Percentiles rank a stretch among this genome's conserved stretches.
Evolutionary conservation across 2,329 filamentous ascomycete genomes (phyloP).

Genomic region (Hymenoscyphus linearis): DNA sequence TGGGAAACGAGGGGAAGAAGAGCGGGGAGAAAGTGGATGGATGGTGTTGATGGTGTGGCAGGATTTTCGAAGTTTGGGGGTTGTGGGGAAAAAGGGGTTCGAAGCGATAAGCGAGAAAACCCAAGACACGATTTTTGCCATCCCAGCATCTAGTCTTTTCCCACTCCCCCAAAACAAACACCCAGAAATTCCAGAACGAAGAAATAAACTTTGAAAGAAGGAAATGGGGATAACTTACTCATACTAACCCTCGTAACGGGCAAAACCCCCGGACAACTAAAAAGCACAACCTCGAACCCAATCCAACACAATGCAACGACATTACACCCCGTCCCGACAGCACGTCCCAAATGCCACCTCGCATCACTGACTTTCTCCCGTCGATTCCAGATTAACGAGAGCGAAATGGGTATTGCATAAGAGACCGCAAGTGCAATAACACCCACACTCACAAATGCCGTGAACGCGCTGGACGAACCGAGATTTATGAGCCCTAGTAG

Average conservation of each 20-base stretch:
- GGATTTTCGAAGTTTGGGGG: too few relatives aligned
- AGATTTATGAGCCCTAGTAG: constrained; percentile 67
- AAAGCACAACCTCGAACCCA: constrained; percentile 55
- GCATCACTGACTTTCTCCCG: constrained; percentile 43
- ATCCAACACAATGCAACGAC: constrained; percentile 52
- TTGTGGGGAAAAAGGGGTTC: too few relatives aligned
- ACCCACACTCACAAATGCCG: constrained; percentile 64
- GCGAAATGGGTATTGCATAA: constrained; percentile 67
- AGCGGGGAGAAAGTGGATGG: not conserved
- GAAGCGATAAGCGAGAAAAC: too few relatives aligned
- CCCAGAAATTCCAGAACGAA: not conserved
- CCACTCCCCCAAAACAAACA: not conserved
- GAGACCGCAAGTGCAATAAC: constrained; percentile 68
- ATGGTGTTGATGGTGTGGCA: too few relatives aligned
- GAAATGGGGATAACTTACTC: constrained; percentile 33
- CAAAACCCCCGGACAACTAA: constrained; percentile 56
- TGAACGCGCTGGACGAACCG: constrained; percentile 62
- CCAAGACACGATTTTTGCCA: too few relatives aligned
- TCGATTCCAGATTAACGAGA: constrained; percentile 61
- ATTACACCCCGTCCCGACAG: constrained; percentile 47
- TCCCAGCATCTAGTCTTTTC: too few relatives aligned
- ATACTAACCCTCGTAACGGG: constrained; percentile 55
- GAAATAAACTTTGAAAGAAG: not conserved
- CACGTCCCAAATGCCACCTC: constrained; percentile 53
- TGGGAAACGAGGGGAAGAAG: not conserved